Evolutionary conservation across 2,329 filamentous ascomycete genomes (phyloP).

Genomic region (Curvularia eragrostidis): DNA sequence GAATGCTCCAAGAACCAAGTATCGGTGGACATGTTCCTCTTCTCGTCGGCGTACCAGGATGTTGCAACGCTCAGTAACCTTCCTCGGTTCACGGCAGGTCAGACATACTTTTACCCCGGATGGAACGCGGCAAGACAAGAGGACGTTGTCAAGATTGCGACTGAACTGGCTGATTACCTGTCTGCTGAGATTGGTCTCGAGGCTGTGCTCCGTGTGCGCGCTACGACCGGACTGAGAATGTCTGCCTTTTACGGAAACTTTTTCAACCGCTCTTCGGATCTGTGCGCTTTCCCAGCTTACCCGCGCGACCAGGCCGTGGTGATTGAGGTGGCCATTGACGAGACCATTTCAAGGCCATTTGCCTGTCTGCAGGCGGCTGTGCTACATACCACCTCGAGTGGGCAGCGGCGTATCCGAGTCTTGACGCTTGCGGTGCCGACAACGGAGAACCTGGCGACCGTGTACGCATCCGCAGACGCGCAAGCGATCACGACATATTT

Average conservation of each 20-base stretch:
- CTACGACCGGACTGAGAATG: constrained; percentile 93
- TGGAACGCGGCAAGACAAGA: constrained; percentile 95
- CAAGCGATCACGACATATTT: constrained; percentile 92
- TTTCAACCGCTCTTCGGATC: constrained; percentile 96
- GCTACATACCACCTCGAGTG: constrained; percentile 96
- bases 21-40: constrained; percentile 67
- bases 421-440: constrained; percentile 93
- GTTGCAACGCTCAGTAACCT: constrained; percentile 95
- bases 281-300: constrained; percentile 97
- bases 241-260: constrained; percentile 99
- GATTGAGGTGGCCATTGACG: constrained; percentile 97
- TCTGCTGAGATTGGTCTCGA: constrained; percentile 95
- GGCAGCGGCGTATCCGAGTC: constrained; percentile 92
- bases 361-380: constrained; percentile 86
- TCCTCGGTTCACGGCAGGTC: constrained; percentile 93
- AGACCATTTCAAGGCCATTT: constrained; percentile 88
- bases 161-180: constrained; percentile 96
- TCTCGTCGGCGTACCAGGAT: constrained; percentile 71
- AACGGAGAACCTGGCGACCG: constrained; percentile 84
- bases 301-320: constrained; percentile 97
- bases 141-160: constrained; percentile 96
- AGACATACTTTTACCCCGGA: constrained; percentile 97
- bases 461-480: constrained; percentile 95
- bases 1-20: constrained; percentile 99
- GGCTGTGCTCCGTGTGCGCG: constrained; percentile 92